These are phyloP conservation scores for Ilex asprella DNA, from an alignment of 257 asterid genomes.

Conservation along the genomic window DNA sequence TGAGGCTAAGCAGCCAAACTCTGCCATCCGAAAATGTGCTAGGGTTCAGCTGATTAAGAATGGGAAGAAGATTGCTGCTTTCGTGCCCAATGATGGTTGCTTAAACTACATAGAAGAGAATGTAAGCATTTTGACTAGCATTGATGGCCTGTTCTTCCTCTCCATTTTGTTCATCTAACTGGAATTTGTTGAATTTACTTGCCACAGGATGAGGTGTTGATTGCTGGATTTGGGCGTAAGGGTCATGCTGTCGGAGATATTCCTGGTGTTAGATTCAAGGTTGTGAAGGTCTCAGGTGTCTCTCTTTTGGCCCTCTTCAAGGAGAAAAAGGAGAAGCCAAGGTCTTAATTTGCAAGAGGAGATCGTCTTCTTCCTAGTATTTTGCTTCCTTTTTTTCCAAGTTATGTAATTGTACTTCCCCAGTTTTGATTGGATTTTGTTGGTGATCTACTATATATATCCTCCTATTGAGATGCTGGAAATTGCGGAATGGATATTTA, in stretches of 20 bases:
- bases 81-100: constrained; percentile 80
- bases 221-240: constrained; percentile 83
- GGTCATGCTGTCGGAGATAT: constrained; percentile 89
- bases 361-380: not conserved
- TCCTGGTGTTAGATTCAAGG: constrained; percentile 81
- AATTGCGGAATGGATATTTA: too few species aligned
- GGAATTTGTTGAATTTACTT: not conserved
- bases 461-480: too few species aligned
- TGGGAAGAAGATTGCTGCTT: constrained; percentile 80
- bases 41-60: constrained; percentile 75
- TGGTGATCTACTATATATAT: not conserved
- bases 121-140: constrained; percentile 27
- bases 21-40: constrained; percentile 79
- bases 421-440: not conserved
- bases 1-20: constrained; percentile 82
- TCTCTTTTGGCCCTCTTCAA: constrained; percentile 65
- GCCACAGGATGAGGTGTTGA: constrained; percentile 75
- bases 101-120: constrained; percentile 72
- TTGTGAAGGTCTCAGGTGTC: constrained; percentile 79
- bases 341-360: constrained; percentile 30
- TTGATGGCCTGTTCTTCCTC: too few species aligned
- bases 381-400: not conserved
- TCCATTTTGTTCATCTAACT: not conserved
- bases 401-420: not conserved
- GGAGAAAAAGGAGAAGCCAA: constrained; percentile 72